Evolutionary conservation across 768 basidiomycete species (phyloP).

Genomic region (Amanita rubescens): DNA sequence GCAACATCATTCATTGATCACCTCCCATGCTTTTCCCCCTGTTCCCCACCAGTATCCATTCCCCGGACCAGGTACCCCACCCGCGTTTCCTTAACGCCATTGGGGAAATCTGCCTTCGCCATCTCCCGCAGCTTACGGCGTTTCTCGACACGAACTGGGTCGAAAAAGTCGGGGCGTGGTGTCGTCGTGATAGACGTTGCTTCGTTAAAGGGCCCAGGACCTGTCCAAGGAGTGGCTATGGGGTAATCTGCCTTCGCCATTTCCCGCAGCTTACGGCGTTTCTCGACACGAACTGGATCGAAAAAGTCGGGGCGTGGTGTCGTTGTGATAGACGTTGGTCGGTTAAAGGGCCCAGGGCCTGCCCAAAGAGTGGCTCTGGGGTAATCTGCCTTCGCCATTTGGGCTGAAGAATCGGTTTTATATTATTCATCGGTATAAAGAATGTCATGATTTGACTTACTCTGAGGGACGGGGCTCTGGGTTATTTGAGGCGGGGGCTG

Average conservation of each 20-base stretch:
- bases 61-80: not conserved
- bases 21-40: too few relatives aligned
- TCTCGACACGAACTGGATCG: not conserved
- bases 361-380: not conserved
- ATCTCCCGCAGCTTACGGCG: not conserved
- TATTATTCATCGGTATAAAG: not conserved
- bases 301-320: not conserved
- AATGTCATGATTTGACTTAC: slow-evolving; percentile 1
- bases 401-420: not conserved
- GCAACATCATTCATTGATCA: too few relatives aligned
- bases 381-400: not conserved
- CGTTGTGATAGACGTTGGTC: not conserved
- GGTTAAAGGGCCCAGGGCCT: not conserved
- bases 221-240: not conserved
- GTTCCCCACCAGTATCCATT: not conserved
- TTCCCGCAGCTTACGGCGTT: not conserved
- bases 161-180: not conserved
- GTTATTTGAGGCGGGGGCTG: not conserved
- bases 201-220: not conserved
- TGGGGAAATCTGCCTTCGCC: not conserved
- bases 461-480: slow-evolving; percentile 1
- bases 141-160: not conserved
- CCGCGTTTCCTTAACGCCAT: not conserved
- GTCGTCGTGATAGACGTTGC: not conserved
- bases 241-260: not conserved